Percentiles rank a stretch among this genome's conserved stretches.
These are phyloP conservation scores for Hordeum marinum DNA, from an alignment of 176 grass and related monocot genomes.

Conservation along the genomic window DNA sequence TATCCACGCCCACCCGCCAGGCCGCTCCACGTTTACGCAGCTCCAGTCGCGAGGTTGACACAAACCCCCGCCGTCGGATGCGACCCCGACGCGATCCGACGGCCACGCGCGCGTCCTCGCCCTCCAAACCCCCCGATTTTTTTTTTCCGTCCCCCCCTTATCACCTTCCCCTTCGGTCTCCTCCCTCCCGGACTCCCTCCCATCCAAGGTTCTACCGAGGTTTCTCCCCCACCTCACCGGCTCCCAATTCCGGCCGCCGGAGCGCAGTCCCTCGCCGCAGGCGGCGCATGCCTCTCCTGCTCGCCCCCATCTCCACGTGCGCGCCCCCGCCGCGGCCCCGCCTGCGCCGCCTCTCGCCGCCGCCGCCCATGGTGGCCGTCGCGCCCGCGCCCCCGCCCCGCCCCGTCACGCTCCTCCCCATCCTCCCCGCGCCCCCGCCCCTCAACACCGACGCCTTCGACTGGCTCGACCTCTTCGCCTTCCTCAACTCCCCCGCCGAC, in stretches of 20 bases:
- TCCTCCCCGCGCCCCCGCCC: constrained; percentile 12
- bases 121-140: constrained; percentile 31
- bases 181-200: neutral
- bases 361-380: constrained; percentile 46
- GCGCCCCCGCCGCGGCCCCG: constrained; percentile 41
- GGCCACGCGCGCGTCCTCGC: constrained; percentile 2
- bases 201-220: constrained; percentile 39
- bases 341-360: constrained; percentile 44
- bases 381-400: constrained; percentile 4
- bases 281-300: constrained; percentile 48
- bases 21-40: neutral
- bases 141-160: constrained; percentile 24
- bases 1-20: neutral
- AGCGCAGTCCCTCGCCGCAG: neutral
- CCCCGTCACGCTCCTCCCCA: neutral
- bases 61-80: neutral
- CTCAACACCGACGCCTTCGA: constrained; percentile 34
- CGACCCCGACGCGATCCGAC: constrained; percentile 9
- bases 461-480: constrained; percentile 63
- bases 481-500: constrained; percentile 45
- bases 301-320: constrained; percentile 39
- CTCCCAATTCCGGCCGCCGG: neutral
- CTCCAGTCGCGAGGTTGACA: neutral
- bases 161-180: neutral
- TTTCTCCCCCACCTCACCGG: neutral